phyloP scores from a whole-genome alignment of 2,329 filamentous ascomycete species.

The Zymoseptoria ardabiliae region DNA sequence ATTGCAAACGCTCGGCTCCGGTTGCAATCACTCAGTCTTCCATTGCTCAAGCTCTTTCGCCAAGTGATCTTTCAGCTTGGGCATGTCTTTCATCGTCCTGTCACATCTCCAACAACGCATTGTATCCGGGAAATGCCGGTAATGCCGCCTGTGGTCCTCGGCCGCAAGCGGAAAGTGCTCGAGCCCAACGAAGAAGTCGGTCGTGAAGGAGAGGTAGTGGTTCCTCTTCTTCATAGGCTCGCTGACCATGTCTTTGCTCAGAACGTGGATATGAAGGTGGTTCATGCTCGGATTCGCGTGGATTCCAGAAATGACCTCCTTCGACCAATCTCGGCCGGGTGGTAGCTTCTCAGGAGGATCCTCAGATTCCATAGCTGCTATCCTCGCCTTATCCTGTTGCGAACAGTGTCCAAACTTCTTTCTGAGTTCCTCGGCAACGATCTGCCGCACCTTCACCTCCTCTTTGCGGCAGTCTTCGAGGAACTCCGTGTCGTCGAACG shows the following conservation, averaged over 20 bases:
- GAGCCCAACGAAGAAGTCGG: constrained; percentile 71
- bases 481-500: constrained; percentile 64
- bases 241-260: constrained; percentile 72
- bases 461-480: constrained; percentile 57
- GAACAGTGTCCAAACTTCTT: constrained; percentile 60
- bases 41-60: constrained; percentile 66
- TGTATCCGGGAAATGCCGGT: constrained; percentile 50
- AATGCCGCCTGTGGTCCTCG: constrained; percentile 59
- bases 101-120: constrained; percentile 82
- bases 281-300: constrained; percentile 89
- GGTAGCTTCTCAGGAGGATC: constrained; percentile 47
- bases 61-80: constrained; percentile 67
- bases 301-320: constrained; percentile 68
- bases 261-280: constrained; percentile 82
- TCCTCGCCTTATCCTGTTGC: constrained; percentile 53
- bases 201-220: constrained; percentile 89
- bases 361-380: constrained; percentile 52
- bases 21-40: constrained; percentile 50
- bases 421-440: constrained; percentile 70
- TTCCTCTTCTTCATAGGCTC: constrained; percentile 67
- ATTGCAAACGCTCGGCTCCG: not conserved
- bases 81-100: constrained; percentile 66
- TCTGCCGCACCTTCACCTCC: constrained; percentile 50
- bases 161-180: constrained; percentile 68
- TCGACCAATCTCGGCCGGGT: constrained; percentile 66